phyloP scores from a whole-genome alignment of 2,329 filamentous ascomycete species.

The Diplocarpon mali region DNA sequence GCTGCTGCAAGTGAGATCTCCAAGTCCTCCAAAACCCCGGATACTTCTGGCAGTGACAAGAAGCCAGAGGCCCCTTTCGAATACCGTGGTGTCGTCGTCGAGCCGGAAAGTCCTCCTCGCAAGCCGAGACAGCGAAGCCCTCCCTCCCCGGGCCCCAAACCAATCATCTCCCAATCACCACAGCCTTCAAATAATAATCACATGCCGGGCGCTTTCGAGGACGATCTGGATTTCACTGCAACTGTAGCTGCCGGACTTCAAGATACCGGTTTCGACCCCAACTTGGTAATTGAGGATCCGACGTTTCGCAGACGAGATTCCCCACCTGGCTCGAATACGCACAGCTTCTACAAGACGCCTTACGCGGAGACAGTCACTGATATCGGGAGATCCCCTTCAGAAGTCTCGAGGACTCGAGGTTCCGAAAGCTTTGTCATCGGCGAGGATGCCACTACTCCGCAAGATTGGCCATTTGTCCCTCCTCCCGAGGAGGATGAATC shows the following conservation, averaged over 20 bases:
- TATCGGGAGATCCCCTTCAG: constrained; percentile 23
- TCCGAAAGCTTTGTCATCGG: constrained; percentile 35
- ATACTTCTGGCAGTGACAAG: constrained; percentile 4
- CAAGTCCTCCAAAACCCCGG: constrained; percentile 13
- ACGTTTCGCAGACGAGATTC: constrained; percentile 52
- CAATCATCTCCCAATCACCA: constrained; percentile 27
- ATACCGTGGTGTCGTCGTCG: constrained; percentile 20
- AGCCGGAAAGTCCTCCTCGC: constrained; percentile 19
- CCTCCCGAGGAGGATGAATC: constrained; percentile 27
- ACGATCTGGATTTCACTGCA: constrained; percentile 60
- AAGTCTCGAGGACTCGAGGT: constrained; percentile 8
- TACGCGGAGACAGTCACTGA: constrained; percentile 39
- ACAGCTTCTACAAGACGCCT: constrained; percentile 36
- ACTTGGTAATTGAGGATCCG: constrained; percentile 58
- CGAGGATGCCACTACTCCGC: constrained; percentile 35
- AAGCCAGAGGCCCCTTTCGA: constrained; percentile 16
- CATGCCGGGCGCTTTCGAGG: constrained; percentile 54
- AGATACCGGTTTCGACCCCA: constrained; percentile 59
- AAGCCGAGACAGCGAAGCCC: constrained; percentile 28
- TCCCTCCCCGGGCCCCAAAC: constrained; percentile 47
- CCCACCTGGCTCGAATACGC: constrained; percentile 47
- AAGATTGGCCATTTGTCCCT: constrained; percentile 28
- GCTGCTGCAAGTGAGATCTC: constrained; percentile 19
- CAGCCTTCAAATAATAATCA: constrained; percentile 29
- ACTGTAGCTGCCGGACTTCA: constrained; percentile 57